Evolutionary conservation across 2,329 filamentous ascomycete species (phyloP).

Genomic region (Colletotrichum lupini): DNA sequence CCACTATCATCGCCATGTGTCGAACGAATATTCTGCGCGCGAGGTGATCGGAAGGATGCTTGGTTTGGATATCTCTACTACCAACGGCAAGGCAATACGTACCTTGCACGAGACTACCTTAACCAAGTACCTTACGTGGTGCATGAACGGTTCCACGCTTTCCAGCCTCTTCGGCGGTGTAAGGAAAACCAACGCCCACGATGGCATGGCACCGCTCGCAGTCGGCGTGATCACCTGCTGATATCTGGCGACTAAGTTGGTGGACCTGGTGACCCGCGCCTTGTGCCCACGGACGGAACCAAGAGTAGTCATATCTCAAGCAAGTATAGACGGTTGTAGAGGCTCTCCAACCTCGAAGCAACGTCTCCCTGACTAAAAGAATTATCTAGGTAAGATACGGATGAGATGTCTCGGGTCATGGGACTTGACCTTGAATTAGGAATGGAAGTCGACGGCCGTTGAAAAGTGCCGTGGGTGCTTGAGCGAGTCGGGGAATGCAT

Average conservation of each 20-base stretch:
- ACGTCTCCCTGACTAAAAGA: not conserved
- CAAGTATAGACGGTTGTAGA: not conserved
- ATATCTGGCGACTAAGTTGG: slow-evolving; percentile 12
- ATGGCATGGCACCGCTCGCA: slow-evolving; percentile 18
- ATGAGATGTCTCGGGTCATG: slow-evolving; percentile 1
- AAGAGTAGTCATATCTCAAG: not conserved
- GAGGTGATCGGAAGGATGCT: not conserved
- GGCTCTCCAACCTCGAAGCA: not conserved
- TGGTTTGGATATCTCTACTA: not conserved
- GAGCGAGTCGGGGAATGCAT: slow-evolving; percentile 24
- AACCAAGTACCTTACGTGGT: not conserved
- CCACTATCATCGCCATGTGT: not conserved
- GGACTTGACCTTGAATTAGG: not conserved
- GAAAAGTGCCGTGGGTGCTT: not conserved
- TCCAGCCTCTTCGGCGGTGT: slow-evolving; percentile 11
- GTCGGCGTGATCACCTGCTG: slow-evolving; percentile 26
- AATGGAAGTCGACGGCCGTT: slow-evolving; percentile 10
- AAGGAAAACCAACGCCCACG: not conserved
- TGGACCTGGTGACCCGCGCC: slow-evolving; percentile 24
- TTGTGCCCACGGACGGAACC: slow-evolving; percentile 9
- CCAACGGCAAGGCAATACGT: not conserved
- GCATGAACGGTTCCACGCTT: not conserved
- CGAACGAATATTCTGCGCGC: not conserved
- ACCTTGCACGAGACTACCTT: not conserved
- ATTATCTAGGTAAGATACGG: not conserved